Conservation (phyloP, 768 basidiomycete genomes). For the Mycena galericulata region DNA sequence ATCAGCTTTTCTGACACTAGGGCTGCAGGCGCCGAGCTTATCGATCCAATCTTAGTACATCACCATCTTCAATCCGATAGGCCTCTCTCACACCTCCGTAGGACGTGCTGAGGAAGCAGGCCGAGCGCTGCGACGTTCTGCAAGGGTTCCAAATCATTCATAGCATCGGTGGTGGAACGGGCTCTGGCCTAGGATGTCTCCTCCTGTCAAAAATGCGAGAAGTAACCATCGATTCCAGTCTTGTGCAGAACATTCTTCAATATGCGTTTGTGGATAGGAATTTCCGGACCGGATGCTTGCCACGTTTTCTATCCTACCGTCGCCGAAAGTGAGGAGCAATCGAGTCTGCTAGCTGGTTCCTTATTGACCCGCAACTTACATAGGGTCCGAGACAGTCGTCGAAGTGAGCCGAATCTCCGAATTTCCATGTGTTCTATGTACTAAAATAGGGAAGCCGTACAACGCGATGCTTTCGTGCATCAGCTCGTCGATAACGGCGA, state of each 20-base stretch:
- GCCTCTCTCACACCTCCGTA: slow-evolving; percentile 37
- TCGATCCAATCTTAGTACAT: slow-evolving; percentile 81
- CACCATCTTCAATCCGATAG: not conserved
- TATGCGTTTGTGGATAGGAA: slow-evolving; percentile 53
- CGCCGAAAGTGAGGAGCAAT: slow-evolving; percentile 55
- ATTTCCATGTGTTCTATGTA: slow-evolving; percentile 48
- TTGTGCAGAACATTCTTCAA: not conserved
- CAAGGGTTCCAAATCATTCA: slow-evolving; percentile 94
- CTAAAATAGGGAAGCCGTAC: slow-evolving; percentile 69
- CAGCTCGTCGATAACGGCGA: slow-evolving; percentile 93
- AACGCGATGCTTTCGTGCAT: slow-evolving; percentile 85
- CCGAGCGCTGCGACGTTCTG: slow-evolving; percentile 85
- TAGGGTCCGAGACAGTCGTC: slow-evolving; percentile 66
- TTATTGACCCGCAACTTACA: not conserved
- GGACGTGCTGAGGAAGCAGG: slow-evolving; percentile 84
- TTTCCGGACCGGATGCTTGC: slow-evolving; percentile 68
- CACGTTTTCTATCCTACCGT: slow-evolving; percentile 65
- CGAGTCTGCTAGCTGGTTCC: not conserved
- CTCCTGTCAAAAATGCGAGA: slow-evolving; percentile 87
- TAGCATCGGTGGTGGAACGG: slow-evolving; percentile 93
- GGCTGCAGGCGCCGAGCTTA: slow-evolving; percentile 85
- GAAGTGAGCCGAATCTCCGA: slow-evolving; percentile 69
- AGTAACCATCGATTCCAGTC: slow-evolving; percentile 49
- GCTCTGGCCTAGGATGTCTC: slow-evolving; percentile 86
- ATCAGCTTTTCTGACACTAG: not conserved